Evolutionary conservation across 2,329 filamentous ascomycete genomes (phyloP), one percentile per base, ranked within the genome.

Genomic region (Fusarium sp.): DNA sequence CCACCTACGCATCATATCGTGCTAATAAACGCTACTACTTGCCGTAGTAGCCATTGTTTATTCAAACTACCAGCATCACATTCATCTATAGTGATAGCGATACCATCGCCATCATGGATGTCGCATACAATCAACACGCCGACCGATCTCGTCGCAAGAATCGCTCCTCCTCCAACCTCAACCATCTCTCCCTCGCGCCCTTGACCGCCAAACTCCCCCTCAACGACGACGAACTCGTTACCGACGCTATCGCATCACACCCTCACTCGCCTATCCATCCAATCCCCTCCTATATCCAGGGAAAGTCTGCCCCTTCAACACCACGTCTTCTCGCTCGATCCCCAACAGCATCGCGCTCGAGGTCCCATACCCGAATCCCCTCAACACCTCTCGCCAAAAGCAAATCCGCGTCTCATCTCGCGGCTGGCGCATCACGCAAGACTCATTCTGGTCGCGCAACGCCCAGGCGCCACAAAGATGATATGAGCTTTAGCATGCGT

Each of bases 221-320:
- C 63, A 82, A 85, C 67, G 88, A 90, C 76, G 81, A 83, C 63
- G 86, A 88, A 56, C 83, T 85, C 72, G 77, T 85, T 37, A 77
- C 79, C 70, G 82, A 86, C 59, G 73, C 61, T 48, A 61, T 74
- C 48, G 61, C 61, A 41, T 61, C 69, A 3, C 54, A 75, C 58
- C 60, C 58, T 44, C 75, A 73, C 39, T 78, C 83, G 38, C 77
- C 81, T 38, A 70, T 79, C 18, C 76, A 69, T 41, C 69, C 66
- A 51, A 76, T 72, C 48, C 76, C 78, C 14, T 90, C 88, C 23
- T 91, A 92, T 75, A 84, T 91, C 21, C 85, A 90, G 78, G 87
- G 86, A 74, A 88, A 87, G 75, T 91, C 90, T 27, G 88, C 89
- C 4, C 90, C 90, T 10, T 88, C 89, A 4, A 92, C 90, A 5